Evolutionary conservation across 805 yeast species (phyloP), one percentile per base, ranked within the genome.

Genomic region (Wickerhamomyces queroliae): DNA sequence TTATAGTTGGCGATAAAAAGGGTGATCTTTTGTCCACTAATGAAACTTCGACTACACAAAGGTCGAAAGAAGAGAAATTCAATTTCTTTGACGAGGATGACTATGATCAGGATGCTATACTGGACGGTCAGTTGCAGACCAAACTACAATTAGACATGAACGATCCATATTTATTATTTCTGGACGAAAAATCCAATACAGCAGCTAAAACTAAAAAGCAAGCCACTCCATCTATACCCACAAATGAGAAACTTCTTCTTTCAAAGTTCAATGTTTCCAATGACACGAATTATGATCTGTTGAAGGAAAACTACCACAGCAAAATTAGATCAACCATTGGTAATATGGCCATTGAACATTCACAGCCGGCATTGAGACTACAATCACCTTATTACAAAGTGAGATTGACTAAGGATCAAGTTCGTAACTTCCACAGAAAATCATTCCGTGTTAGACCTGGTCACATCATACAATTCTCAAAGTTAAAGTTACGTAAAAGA

Each of bases 361-460:
- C 97, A 0, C 71, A 80, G 50, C 95, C 96, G 1, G 97, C 99
- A 0, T 55, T 78, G 21, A 71, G 93, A 36, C 67, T 93, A 36
- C 99, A 93, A 63, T 76, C 89, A 0, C 99, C 99, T 3, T 89
- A 78, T 62, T 93, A 88, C 63, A 86, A 83, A 53, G 96, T 90
- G 22, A 76, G 70, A 44, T 63, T 88, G 26, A 65, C 83, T 6
- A 78, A 79, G 48, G 71, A 72, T 7, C 85, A 83, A 49, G 67
- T 83, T 26, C 72, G 99, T 42, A 71, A 78, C 18, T 85, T 83
- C 67, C 98, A 91, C 55, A 73, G 96, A 46, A 83, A 90, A 1
- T 69, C 69, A 31, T 87, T 93, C 56, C 69, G 69, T 29, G 78
- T 86, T 19, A 73, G 93, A 42, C 86, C 95, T 3, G 90, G 93